These are phyloP conservation scores for Cladorrhinum sp. DNA, from an alignment of 2,329 filamentous ascomycete species.

Conservation along the genomic window DNA sequence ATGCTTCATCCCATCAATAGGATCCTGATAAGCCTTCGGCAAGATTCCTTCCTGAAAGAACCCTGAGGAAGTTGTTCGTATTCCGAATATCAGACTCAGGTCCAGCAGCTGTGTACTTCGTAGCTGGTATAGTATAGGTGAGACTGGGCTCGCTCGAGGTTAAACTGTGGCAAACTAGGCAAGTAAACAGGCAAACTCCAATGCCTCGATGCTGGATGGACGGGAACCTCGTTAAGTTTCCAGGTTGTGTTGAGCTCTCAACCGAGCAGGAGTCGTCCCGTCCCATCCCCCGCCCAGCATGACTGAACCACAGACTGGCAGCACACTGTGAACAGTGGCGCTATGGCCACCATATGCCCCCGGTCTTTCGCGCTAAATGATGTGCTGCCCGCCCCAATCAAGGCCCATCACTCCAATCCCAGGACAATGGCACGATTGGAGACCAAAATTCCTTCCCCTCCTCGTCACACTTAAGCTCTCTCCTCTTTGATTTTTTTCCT, in stretches of 20 bases:
- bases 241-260: background rate
- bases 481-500: slow-evolving; percentile 22
- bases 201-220: background rate
- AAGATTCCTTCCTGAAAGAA: background rate
- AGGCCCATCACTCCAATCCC: slow-evolving; percentile 22
- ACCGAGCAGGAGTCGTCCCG: background rate
- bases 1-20: background rate
- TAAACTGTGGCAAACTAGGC: background rate
- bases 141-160: background rate
- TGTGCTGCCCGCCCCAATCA: slow-evolving; percentile 3
- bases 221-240: background rate
- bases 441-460: slow-evolving; percentile 29
- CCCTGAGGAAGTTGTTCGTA: too few relatives aligned
- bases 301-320: background rate
- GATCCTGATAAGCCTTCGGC: background rate
- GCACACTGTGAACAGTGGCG: slow-evolving; percentile 5
- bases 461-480: slow-evolving; percentile 21
- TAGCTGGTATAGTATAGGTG: background rate
- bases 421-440: slow-evolving; percentile 24
- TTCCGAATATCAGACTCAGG: too few relatives aligned
- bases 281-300: background rate
- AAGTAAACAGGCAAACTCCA: background rate
- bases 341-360: slow-evolving; percentile 16
- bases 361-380: background rate
- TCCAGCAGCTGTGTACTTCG: too few relatives aligned